These are phyloP conservation scores for Phytophthora sansomeana DNA, from an alignment of 352 stramenopile genomes.

Conservation along the genomic window DNA sequence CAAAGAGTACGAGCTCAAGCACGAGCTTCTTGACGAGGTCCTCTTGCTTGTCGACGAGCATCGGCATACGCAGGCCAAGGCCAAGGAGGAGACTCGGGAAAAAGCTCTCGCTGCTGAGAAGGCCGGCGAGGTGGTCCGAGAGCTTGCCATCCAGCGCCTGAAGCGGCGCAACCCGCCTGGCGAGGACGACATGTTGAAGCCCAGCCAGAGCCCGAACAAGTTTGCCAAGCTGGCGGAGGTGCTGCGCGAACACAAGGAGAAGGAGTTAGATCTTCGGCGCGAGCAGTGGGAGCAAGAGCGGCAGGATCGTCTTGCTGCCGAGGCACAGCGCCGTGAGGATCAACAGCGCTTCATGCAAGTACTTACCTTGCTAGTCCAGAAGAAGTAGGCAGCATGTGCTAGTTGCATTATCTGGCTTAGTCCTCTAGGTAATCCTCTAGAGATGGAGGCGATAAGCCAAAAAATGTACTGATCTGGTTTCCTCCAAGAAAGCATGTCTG, in stretches of 20 bases:
- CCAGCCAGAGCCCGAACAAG: not conserved
- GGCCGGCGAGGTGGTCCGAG: constrained; percentile 2
- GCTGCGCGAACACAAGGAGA: constrained; percentile 2
- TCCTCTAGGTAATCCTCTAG: not conserved
- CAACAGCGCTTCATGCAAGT: not conserved
- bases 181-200: not conserved
- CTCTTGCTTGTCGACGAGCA: constrained; percentile 1
- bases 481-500: not conserved
- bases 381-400: not conserved
- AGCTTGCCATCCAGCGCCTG: constrained; percentile 6
- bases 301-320: not conserved
- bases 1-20: constrained; percentile 5
- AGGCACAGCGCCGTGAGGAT: not conserved
- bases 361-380: not conserved
- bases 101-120: constrained; percentile 5
- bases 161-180: not conserved
- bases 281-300: constrained; percentile 8
- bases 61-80: not conserved
- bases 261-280: constrained; percentile 2
- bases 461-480: constrained; percentile 3
- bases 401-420: not conserved
- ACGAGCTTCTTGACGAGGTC: constrained; percentile 3
- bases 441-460: not conserved
- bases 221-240: not conserved
- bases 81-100: not conserved